A percentile compares a stretch with the other conserved stretches of the same genome.
Evolutionary conservation across 164 flowering plant species (phyloP).

Genomic region (Warburgia ugandensis): DNA sequence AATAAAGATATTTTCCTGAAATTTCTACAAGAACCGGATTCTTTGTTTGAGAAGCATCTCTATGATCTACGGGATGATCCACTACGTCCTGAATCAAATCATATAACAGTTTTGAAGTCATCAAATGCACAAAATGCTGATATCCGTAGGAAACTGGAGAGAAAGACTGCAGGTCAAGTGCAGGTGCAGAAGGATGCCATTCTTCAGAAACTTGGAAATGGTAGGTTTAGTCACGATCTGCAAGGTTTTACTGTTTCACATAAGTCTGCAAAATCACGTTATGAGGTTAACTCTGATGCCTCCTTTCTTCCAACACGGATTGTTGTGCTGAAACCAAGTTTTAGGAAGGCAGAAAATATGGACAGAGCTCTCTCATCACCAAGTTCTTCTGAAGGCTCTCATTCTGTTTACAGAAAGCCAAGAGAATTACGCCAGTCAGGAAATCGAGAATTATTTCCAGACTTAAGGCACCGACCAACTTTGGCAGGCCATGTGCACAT

Average conservation of each 20-base stretch:
- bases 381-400: slow-evolving; percentile 23
- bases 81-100: slow-evolving; percentile 28
- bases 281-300: slow-evolving; percentile 16
- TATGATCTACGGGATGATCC: slow-evolving; percentile 40
- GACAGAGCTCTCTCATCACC: slow-evolving; percentile 26
- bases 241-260: too few species aligned
- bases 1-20: slow-evolving; percentile 57
- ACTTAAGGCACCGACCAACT: slow-evolving; percentile 18
- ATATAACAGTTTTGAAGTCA: slow-evolving; percentile 22
- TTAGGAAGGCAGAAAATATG: slow-evolving; percentile 27
- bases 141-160: slow-evolving; percentile 17
- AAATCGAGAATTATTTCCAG: slow-evolving; percentile 16
- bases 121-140: slow-evolving; percentile 19
- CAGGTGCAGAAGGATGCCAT: slow-evolving; percentile 13
- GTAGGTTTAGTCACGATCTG: too few species aligned
- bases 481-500: slow-evolving; percentile 15
- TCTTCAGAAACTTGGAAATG: too few species aligned
- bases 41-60: slow-evolving; percentile 60
- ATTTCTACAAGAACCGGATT: slow-evolving; percentile 69
- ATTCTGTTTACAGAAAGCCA: slow-evolving; percentile 21
- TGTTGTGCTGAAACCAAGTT: slow-evolving; percentile 82
- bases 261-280: slow-evolving; percentile 18
- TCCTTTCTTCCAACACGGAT: slow-evolving; percentile 48
- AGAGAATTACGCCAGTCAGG: slow-evolving; percentile 13
- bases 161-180: slow-evolving; percentile 11